Conservation (phyloP, 1,139 yeast genomes). For the Pichia sp. region DNA sequence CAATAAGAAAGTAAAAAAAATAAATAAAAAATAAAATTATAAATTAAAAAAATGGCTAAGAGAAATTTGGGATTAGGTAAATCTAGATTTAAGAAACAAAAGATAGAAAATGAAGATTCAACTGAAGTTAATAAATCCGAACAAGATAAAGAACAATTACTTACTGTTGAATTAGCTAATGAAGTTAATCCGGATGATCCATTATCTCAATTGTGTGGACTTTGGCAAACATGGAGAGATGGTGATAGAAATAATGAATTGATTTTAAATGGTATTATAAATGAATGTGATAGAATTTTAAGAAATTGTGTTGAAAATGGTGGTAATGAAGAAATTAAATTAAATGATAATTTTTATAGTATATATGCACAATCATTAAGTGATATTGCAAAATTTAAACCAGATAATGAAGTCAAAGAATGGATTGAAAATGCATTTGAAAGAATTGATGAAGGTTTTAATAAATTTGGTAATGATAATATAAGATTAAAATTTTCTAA, state of each 20-base stretch:
- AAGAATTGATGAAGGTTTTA: constrained; percentile 57
- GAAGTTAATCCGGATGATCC: constrained; percentile 74
- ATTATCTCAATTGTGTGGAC: constrained; percentile 67
- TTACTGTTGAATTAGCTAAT: constrained; percentile 65
- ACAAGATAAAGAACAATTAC: constrained; percentile 31
- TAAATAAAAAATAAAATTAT: no score
- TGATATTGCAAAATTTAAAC: constrained; percentile 54
- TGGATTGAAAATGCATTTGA: constrained; percentile 63
- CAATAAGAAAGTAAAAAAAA: no score
- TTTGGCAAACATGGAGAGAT: constrained; percentile 55
- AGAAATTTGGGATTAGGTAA: constrained; percentile 82
- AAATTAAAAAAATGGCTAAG: constrained; percentile 31
- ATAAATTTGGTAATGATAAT: constrained; percentile 32
- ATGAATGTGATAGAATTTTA: constrained; percentile 80
- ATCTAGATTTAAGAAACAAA: constrained; percentile 45
- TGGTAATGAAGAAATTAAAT: constrained; percentile 25
- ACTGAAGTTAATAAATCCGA: constrained; percentile 4
- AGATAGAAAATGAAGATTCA: constrained; percentile 8
- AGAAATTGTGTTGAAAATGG: constrained; percentile 40
- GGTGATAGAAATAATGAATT: constrained; percentile 55
- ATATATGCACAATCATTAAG: constrained; percentile 69
- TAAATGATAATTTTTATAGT: constrained; percentile 61
- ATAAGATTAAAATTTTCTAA: constrained; percentile 37
- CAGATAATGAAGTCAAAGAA: constrained; percentile 25
- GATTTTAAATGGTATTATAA: constrained; percentile 77